Evolutionary conservation across 495 filamentous ascomycete genomes (phyloP).

Genomic region (Hypoxylon cercidicola): DNA sequence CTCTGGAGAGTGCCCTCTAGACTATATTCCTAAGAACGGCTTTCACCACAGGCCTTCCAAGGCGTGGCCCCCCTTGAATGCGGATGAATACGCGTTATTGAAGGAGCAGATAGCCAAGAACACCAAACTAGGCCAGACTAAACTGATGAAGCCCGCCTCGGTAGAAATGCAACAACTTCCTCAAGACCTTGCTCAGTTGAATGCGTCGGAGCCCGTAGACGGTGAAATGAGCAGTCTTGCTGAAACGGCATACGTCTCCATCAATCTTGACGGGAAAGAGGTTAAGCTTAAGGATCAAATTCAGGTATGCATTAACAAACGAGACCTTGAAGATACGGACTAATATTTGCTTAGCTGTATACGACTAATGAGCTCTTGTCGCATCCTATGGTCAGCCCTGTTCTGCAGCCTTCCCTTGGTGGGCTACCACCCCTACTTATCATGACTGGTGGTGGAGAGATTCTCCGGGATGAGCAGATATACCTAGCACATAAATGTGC

Average conservation of each 20-base stretch:
- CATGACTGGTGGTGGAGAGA: constrained; percentile 85
- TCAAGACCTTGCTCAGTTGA: constrained; percentile 29
- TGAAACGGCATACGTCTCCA: constrained; percentile 62
- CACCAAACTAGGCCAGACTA: constrained; percentile 12
- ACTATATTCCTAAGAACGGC: constrained; percentile 88
- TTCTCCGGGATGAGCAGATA: constrained; percentile 91
- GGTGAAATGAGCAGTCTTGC: constrained; percentile 40
- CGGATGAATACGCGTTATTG: constrained; percentile 64
- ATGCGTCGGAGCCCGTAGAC: constrained; percentile 13
- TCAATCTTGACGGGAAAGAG: constrained; percentile 73
- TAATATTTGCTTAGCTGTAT: constrained; percentile 70
- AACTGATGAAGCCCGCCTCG: constrained; percentile 29
- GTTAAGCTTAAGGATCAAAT: constrained; percentile 90
- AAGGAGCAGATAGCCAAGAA: constrained; percentile 55
- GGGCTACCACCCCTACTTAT: constrained; percentile 89
- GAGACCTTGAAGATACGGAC: constrained; percentile 6
- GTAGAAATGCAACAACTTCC: constrained; percentile 35
- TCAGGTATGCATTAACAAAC: constrained; percentile 58
- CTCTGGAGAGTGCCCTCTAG: constrained; percentile 72
- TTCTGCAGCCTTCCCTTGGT: constrained; percentile 85
- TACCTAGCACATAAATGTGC: constrained; percentile 95
- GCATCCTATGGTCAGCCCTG: constrained; percentile 90
- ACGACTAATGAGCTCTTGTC: constrained; percentile 85
- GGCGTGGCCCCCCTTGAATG: constrained; percentile 91
- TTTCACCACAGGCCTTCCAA: constrained; percentile 85